Conservation (phyloP, 805 yeast species). For the Lipomyces japonicus region DNA sequence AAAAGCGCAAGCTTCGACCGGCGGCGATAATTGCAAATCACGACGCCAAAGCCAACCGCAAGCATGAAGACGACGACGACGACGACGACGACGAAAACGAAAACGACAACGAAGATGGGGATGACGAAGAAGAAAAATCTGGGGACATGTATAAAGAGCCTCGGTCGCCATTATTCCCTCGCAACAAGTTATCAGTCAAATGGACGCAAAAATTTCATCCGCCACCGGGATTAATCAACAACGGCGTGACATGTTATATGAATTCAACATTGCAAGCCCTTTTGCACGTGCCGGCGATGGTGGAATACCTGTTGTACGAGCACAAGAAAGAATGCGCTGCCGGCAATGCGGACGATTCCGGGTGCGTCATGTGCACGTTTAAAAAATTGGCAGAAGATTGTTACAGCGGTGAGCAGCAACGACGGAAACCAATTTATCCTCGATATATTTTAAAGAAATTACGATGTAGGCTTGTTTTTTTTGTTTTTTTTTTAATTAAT, state of each 20-base stretch:
- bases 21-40: background rate
- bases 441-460: slow-evolving; percentile 60
- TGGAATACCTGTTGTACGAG: slow-evolving; percentile 73
- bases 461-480: slow-evolving; percentile 48
- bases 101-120: slow-evolving; percentile 4
- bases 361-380: slow-evolving; percentile 28
- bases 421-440: slow-evolving; percentile 50
- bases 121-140: slow-evolving; percentile 4
- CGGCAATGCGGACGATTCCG: slow-evolving; percentile 35
- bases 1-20: background rate
- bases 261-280: slow-evolving; percentile 91
- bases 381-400: slow-evolving; percentile 24
- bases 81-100: background rate
- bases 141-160: slow-evolving; percentile 15
- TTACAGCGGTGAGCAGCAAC: slow-evolving; percentile 8
- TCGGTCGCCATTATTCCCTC: slow-evolving; percentile 13
- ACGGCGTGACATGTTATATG: slow-evolving; percentile 95
- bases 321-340: slow-evolving; percentile 51
- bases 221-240: slow-evolving; percentile 66
- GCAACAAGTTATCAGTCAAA: slow-evolving; percentile 8
- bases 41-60: background rate
- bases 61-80: background rate
- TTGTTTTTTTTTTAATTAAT: too few relatives aligned
- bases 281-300: slow-evolving; percentile 85
- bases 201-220: slow-evolving; percentile 15